Evolutionary conservation across 306 rosid species (phyloP), one percentile per base, ranked within the genome.

Genomic region (Parietaria judaica): DNA sequence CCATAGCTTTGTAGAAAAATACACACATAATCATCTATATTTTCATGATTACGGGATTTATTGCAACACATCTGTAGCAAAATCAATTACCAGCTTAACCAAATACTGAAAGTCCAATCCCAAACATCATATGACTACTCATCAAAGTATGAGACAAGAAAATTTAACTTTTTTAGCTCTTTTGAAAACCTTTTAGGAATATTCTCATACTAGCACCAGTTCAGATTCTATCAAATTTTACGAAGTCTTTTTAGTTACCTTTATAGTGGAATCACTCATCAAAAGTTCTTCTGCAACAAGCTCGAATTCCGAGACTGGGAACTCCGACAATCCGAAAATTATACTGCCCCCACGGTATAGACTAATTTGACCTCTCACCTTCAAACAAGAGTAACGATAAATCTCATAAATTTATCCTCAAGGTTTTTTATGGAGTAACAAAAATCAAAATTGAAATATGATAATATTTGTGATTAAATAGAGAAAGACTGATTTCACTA

Each of bases 231-330:
- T 56, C 11, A 31, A 16, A 23, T 54, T 17, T 13, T 14, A 53
- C 5, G 2, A 17, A 17, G 35, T 5, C 6, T 17, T 31, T 54
- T 17, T 3, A 41, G 6, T 72, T 74, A 84, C 98, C 96, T 77
- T 82, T 77, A 92, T 79, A 74, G 83, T 59, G 62, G 98, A 92
- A 84, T 92, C 95, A 51, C 98, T 92, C 95, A 92, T 82, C 76
- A 92, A 78, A 84, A 92, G 96, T 79, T 92, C 98, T 76, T 92
- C 98, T 0, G 98, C 98, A 62, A 92, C 98, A 45, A 92, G 96
- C 79, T 92, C 98, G 77, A 92, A 92, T 76, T 92, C 98, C 36
- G 98, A 92, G 58, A 92, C 66, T 72, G 98, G 98, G 80, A 61
- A 88, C 31, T 92, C 81, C 0, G 98, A 88, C 76, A 92, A 52